These are phyloP conservation scores for Arabidopsis hybrid DNA, from an alignment of 441 rosid genomes.

Conservation along the genomic window DNA sequence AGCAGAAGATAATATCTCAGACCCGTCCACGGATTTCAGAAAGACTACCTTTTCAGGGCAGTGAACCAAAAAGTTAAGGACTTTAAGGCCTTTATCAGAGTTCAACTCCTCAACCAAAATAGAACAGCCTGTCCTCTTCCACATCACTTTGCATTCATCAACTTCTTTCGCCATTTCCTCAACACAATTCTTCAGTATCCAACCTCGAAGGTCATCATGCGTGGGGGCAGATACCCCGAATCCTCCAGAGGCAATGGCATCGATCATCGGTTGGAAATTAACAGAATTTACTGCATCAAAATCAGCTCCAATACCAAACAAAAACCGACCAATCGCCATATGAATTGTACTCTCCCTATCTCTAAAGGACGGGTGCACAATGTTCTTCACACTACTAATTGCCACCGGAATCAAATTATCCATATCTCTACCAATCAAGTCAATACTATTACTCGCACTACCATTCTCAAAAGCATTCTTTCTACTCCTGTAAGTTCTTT, in stretches of 20 bases:
- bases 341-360: constrained; percentile 51
- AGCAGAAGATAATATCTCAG: constrained; percentile 54
- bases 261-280: constrained; percentile 73
- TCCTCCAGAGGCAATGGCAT: constrained; percentile 64
- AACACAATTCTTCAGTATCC: constrained; percentile 69
- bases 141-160: constrained; percentile 48
- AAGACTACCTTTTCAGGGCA: constrained; percentile 75
- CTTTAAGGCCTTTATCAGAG: constrained; percentile 53
- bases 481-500: constrained; percentile 49
- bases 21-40: constrained; percentile 72
- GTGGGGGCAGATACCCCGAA: constrained; percentile 56
- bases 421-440: constrained; percentile 39
- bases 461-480: constrained; percentile 52
- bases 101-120: constrained; percentile 71
- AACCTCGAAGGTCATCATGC: constrained; percentile 71
- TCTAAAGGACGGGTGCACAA: constrained; percentile 41
- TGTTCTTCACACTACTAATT: constrained; percentile 48
- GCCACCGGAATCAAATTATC: constrained; percentile 45
- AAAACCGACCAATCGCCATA: constrained; percentile 70
- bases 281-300: constrained; percentile 69
- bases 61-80: constrained; percentile 67
- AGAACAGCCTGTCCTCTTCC: constrained; percentile 85
- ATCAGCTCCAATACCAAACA: constrained; percentile 89
- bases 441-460: constrained; percentile 21
- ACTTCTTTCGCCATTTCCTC: constrained; percentile 72